phyloP scores from a whole-genome alignment of 192 early-diverging fungal genomes.

The Backusella mclennaniae region DNA sequence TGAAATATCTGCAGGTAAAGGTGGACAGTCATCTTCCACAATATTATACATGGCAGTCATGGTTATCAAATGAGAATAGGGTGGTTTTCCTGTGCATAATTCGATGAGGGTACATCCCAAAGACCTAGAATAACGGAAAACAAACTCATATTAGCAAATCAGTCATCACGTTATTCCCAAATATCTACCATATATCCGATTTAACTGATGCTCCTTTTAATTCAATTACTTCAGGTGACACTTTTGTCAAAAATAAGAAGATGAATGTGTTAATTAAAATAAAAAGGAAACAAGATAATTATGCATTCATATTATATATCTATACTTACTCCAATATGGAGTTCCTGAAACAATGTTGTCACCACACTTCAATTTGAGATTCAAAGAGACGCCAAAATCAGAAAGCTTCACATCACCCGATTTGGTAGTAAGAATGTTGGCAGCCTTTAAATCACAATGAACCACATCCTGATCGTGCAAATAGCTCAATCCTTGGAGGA shows the following conservation, averaged over 20 bases:
- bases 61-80: conserved; percentile 80
- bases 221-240: conserved; percentile 92
- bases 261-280: neutral
- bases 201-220: conserved; percentile 84
- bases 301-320: neutral
- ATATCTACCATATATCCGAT: conserved; percentile 88
- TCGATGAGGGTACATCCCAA: conserved; percentile 95
- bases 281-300: neutral
- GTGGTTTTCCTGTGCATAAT: conserved; percentile 89
- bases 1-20: conserved; percentile 80
- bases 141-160: neutral
- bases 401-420: conserved; percentile 91
- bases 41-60: conserved; percentile 93
- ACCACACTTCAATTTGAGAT: conserved; percentile 64
- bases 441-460: conserved; percentile 95
- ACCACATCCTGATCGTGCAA: conserved; percentile 85
- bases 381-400: conserved; percentile 95
- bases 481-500: conserved; percentile 86
- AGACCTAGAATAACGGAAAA: conserved; percentile 42
- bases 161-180: neutral
- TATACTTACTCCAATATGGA: conserved; percentile 70
- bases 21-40: conserved; percentile 91
- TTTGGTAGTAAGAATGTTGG: conserved; percentile 95
- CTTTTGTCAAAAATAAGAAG: conserved; percentile 8
- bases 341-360: conserved; percentile 74